phyloP scores from a whole-genome alignment of 441 rosid species.

The Brassica balearica region DNA sequence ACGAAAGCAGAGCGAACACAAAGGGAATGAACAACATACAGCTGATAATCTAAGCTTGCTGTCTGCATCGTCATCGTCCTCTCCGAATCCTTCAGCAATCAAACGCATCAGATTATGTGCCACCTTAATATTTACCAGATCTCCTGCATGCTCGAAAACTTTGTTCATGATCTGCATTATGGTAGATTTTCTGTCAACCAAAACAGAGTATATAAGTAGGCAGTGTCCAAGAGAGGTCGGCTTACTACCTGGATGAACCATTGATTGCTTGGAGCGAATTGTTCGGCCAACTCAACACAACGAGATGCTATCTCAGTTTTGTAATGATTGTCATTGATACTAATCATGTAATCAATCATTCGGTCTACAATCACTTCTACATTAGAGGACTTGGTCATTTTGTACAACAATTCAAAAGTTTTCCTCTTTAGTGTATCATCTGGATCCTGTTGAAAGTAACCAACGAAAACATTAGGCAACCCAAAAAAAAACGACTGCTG shows the following conservation, averaged over 20 bases:
- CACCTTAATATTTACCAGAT: slow-evolving; percentile 90
- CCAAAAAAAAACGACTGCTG: not conserved
- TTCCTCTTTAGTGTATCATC: slow-evolving; percentile 97
- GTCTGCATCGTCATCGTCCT: slow-evolving; percentile 88
- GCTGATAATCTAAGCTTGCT: slow-evolving; percentile 91
- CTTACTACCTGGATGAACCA: slow-evolving; percentile 93
- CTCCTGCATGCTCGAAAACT: slow-evolving; percentile 98
- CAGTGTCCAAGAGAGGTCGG: slow-evolving; percentile 24
- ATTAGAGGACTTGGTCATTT: slow-evolving; percentile 96
- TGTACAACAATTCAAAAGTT: slow-evolving; percentile 89
- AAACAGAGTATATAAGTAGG: not conserved
- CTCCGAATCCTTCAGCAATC: slow-evolving; percentile 98
- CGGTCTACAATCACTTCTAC: slow-evolving; percentile 98
- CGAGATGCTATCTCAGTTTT: slow-evolving; percentile 97
- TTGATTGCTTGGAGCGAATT: slow-evolving; percentile 94
- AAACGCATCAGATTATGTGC: slow-evolving; percentile 95
- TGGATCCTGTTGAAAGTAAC: slow-evolving; percentile 72
- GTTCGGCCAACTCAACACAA: slow-evolving; percentile 96
- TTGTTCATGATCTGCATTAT: slow-evolving; percentile 84
- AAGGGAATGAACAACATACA: slow-evolving; percentile 56
- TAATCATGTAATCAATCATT: slow-evolving; percentile 97
- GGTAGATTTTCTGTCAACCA: slow-evolving; percentile 26
- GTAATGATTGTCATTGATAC: slow-evolving; percentile 90
- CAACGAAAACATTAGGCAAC: slow-evolving; percentile 25
- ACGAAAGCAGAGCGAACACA: slow-evolving; percentile 25